Base-by-base conservation (phyloP, 208 protist species). In the Leishmania tarentolae region DNA sequence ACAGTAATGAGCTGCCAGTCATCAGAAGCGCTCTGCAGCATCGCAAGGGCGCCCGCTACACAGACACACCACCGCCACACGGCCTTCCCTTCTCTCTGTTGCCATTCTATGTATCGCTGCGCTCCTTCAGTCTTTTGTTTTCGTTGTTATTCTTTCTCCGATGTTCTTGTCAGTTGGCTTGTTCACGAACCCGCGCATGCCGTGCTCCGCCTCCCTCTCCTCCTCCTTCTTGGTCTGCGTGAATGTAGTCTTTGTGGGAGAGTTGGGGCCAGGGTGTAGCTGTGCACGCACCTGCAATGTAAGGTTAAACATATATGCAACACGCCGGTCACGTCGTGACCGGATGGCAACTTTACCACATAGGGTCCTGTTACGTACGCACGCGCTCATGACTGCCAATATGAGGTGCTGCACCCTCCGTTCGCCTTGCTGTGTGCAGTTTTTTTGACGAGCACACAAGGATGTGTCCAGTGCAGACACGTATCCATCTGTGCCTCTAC, bases 51-150 rank as follows among this genome's bases (percentile, higher is more conserved):
- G 15, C 15, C 50, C 15, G 50, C 15, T 11, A 53, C 50, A 21
- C 50, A 53, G 15, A 28, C 31, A 59, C 35, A 24, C n/a, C 6
- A 44, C 11, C 40, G 40, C 53, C 59, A 57, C 44, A 72, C n/a
- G 50, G 15, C n/a, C n/a, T 56, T 37, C 59, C 65, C 46, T 21
- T 74, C 46, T 2, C 24, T 53, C 24, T 72, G n/a, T 15, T 28
- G 46, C 0, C 52, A 8, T 46, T 82, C 74, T 76, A 35, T 78
- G 31, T 78, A 66, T 87, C 81, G 57, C 40, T 76, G 44, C 72
- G 31, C 3, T 47, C 59, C 17, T 76, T 28, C 72, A 37, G 0
- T 47, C 59, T 4, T 76, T 28, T 17, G 35, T 71, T 37, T n/a
- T 17, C 6, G 66, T 5, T n/a, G 57, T 4, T 66, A n/a, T 31